Evolutionary conservation across 208 protist species (phyloP), one percentile per base, ranked within the genome.

Genomic region (Acanthamoeba triangularis): DNA sequence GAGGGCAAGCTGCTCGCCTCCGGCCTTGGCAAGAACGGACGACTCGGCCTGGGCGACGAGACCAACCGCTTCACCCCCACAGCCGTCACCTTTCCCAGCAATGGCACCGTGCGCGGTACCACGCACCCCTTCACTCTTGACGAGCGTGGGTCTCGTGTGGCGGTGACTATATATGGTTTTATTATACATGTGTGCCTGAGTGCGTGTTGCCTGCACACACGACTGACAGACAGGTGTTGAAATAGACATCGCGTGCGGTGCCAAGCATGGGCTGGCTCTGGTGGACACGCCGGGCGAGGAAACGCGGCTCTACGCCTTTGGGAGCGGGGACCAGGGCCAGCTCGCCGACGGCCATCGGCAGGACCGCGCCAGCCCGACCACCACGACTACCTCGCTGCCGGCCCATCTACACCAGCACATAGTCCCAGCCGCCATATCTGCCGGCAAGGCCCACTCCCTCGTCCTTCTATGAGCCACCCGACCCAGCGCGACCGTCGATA

Each of bases 221-320:
- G 13, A 11, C 41, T 47, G 41, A 47, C 33, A 16, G 54, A 18
- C 54, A 59, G 6, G 54, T 11, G 54, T 59, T 4, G 54, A 25
- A 23, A 23, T n/a, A 78, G 69, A 78, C 23, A 44, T 78, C 14
- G 69, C 69, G 33, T 78, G 69, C 37, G 69, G 69, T 6, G n/a
- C 69, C 37, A 78, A 78, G 20, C 69, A 78, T 23, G 69, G 69
- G 33, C 69, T 78, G 69, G 69, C 69, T 10, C 30, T 78, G n/a
- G 69, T 78, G 16, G 69, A 78, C 18, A 33, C 7, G 59, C 59
- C 33, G 7, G 69, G 69, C 11, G 30, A 78, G 20, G 69, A 33
- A 3, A 30, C 20, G 14, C 8, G 23, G 6, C 69, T 78, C 33
- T 78, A 78, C 69, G 69, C 69, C 14, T 78, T 78, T 44, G 69